Evolutionary conservation across 345 rosid species (phyloP).

Genomic region (Aquilaria sinensis): DNA sequence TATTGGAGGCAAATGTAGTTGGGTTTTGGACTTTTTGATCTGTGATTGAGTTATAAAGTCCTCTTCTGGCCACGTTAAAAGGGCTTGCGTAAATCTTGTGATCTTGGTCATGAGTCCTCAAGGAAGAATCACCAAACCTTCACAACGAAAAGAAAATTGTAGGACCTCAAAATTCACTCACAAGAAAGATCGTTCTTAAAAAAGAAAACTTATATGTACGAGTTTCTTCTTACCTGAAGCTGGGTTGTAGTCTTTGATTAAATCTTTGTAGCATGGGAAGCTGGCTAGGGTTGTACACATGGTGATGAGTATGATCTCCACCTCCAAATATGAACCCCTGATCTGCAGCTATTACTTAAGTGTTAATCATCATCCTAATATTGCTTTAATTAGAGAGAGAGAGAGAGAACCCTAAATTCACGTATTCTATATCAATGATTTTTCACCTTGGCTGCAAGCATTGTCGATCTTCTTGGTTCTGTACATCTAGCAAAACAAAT

Average conservation of each 20-base stretch:
- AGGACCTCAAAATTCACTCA: not conserved
- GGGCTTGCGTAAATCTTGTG: slow-evolving; percentile 19
- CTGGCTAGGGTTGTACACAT: slow-evolving; percentile 49
- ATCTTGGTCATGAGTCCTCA: slow-evolving; percentile 30
- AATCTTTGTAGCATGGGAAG: slow-evolving; percentile 56
- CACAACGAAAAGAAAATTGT: not conserved
- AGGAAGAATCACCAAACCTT: slow-evolving; percentile 43
- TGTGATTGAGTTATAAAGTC: slow-evolving; percentile 25
- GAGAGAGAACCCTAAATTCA: slow-evolving; percentile 27
- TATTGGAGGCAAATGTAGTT: slow-evolving; percentile 21
- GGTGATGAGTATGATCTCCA: slow-evolving; percentile 24
- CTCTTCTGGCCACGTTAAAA: slow-evolving; percentile 22
- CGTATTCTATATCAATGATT: not conserved
- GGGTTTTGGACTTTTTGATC: slow-evolving; percentile 24
- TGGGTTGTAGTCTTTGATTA: slow-evolving; percentile 38
- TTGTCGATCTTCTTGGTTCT: slow-evolving; percentile 57
- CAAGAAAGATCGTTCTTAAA: not conserved
- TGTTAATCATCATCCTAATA: too few relatives aligned
- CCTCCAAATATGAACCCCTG: slow-evolving; percentile 42
- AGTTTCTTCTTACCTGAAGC: not conserved
- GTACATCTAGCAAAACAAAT: slow-evolving; percentile 42
- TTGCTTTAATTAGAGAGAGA: not conserved
- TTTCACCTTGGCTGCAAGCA: slow-evolving; percentile 45
- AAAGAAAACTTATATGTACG: not conserved
- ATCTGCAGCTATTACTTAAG: slow-evolving; percentile 17